A percentile compares a stretch with the other conserved stretches of the same genome.
phyloP scores from a whole-genome alignment of 2,329 filamentous ascomycete genomes.

The Xylariaceae sp. region DNA sequence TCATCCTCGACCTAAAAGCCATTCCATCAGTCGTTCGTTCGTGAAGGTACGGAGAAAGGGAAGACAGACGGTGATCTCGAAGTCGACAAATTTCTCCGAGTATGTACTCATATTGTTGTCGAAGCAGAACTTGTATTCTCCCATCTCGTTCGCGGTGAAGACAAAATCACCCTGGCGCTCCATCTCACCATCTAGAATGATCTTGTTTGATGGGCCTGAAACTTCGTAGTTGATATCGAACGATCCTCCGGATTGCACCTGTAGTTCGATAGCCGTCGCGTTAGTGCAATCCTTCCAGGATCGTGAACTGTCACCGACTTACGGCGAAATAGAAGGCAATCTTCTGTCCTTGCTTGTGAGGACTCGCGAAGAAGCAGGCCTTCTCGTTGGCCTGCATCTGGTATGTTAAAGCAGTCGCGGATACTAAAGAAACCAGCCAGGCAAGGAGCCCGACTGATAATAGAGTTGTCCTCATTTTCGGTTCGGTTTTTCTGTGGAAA shows the following conservation, averaged over 20 bases:
- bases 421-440: slow-evolving; percentile 62
- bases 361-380: slow-evolving; percentile 86
- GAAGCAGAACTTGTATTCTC: slow-evolving; percentile 97
- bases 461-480: slow-evolving; percentile 59
- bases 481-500: slow-evolving; percentile 20
- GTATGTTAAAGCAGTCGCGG: slow-evolving; percentile 91
- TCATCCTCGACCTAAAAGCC: slow-evolving; percentile 28
- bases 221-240: slow-evolving; percentile 97
- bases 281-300: slow-evolving; percentile 6
- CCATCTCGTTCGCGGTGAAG: slow-evolving; percentile 81
- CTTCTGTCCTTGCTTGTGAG: slow-evolving; percentile 76
- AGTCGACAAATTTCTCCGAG: slow-evolving; percentile 94
- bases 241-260: slow-evolving; percentile 97
- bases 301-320: slow-evolving; percentile 32
- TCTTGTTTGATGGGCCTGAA: slow-evolving; percentile 70
- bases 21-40: slow-evolving; percentile 11
- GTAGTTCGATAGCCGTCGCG: slow-evolving; percentile 3
- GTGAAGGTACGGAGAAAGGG: background rate
- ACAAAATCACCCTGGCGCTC: slow-evolving; percentile 96
- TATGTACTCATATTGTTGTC: slow-evolving; percentile 98
- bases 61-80: slow-evolving; percentile 79
- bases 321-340: slow-evolving; percentile 99
- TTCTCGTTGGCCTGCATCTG: slow-evolving; percentile 85
- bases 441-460: slow-evolving; percentile 64
- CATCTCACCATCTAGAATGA: slow-evolving; percentile 81